Conservation (phyloP, 805 yeast genomes). For the Ogataea pignaliae region DNA sequence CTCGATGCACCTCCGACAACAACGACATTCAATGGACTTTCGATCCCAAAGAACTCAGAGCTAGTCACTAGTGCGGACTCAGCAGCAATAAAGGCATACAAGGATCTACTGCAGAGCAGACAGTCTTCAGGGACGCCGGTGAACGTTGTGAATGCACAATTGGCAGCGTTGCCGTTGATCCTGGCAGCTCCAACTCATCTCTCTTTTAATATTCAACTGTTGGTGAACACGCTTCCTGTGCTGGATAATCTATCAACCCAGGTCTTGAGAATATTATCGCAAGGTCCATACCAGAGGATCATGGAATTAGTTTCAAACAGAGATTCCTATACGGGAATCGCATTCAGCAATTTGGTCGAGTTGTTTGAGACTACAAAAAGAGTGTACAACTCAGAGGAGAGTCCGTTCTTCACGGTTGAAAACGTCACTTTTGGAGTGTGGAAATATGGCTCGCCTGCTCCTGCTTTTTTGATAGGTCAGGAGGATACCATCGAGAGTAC, state of each 20-base stretch:
- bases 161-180: constrained; percentile 58
- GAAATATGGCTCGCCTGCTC: constrained; percentile 59
- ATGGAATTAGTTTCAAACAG: constrained; percentile 63
- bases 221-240: constrained; percentile 66
- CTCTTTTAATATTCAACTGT: constrained; percentile 59
- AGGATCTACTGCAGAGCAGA: constrained; percentile 19
- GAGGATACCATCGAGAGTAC: constrained; percentile 62
- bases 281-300: constrained; percentile 72
- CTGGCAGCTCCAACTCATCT: constrained; percentile 51
- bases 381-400: constrained; percentile 60
- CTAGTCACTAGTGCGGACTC: constrained; percentile 24
- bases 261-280: constrained; percentile 64
- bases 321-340: constrained; percentile 61
- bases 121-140: constrained; percentile 15
- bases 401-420: constrained; percentile 66
- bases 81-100: constrained; percentile 24
- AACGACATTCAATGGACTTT: constrained; percentile 26
- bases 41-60: constrained; percentile 33
- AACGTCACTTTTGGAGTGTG: constrained; percentile 70
- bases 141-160: constrained; percentile 39
- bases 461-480: constrained; percentile 51
- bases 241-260: constrained; percentile 82
- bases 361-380: constrained; percentile 73
- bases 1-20: constrained; percentile 9
- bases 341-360: constrained; percentile 63